Conservation (phyloP, 2,329 filamentous ascomycete species). For the Pseudocercospora fuligena region DNA sequence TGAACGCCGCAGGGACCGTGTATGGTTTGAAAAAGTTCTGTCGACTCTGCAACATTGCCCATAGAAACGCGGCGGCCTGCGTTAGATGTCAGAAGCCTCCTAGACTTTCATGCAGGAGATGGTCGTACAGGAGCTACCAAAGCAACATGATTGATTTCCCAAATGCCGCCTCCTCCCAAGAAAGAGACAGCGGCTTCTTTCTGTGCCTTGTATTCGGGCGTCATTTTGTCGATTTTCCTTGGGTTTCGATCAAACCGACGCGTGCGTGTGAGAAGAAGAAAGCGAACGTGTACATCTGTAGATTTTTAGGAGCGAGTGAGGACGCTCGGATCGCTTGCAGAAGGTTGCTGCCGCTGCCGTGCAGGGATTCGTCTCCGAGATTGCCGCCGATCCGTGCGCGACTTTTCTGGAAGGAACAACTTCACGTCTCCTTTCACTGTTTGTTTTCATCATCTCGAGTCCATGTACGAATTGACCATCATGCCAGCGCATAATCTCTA, state of each 20-base stretch:
- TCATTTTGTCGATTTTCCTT: constrained; percentile 29
- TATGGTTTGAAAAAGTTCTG: constrained; percentile 83
- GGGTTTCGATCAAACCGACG: neutral
- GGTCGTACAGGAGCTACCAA: constrained; percentile 78
- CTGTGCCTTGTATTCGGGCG: constrained; percentile 76
- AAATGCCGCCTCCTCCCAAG: constrained; percentile 78
- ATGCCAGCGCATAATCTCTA: neutral
- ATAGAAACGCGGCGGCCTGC: constrained; percentile 80
- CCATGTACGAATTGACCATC: neutral
- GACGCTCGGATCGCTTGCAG: constrained; percentile 5
- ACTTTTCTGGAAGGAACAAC: constrained; percentile 2
- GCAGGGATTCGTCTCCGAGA: neutral
- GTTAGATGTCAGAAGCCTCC: constrained; percentile 33
- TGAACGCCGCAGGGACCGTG: constrained; percentile 66
- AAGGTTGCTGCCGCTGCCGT: constrained; percentile 12
- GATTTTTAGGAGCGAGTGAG: constrained; percentile 9
- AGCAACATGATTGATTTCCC: constrained; percentile 86
- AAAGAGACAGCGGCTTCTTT: constrained; percentile 97
- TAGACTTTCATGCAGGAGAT: constrained; percentile 30
- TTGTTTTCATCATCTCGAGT: constrained; percentile 1
- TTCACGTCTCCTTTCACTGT: constrained; percentile 7
- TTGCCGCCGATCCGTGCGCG: constrained; percentile 7
- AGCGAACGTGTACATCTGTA: constrained; percentile 15
- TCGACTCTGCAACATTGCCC: constrained; percentile 85
- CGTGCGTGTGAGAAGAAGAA: constrained; percentile 14